Percentiles rank a stretch among this genome's conserved stretches.
Evolutionary conservation across 345 rosid genomes (phyloP).

Genomic region (Draba incana): DNA sequence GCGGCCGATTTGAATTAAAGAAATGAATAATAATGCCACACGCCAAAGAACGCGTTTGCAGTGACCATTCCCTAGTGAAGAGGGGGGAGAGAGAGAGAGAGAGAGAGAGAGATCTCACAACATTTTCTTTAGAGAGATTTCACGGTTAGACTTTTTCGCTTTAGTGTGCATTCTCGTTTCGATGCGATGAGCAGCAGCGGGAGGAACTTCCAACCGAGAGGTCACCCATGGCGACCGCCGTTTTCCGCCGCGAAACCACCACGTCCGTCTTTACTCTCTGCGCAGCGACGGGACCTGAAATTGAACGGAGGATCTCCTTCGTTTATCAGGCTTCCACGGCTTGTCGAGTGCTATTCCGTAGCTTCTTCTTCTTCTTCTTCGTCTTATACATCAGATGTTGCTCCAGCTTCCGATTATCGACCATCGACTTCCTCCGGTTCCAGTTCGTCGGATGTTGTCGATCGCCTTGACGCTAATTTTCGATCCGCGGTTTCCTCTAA

Average conservation of each 20-base stretch:
- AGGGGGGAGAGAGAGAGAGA: no score
- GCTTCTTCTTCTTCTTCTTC: not conserved
- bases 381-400: no score
- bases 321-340: constrained; percentile 5
- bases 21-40: no score
- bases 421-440: not conserved
- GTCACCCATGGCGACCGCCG: not conserved
- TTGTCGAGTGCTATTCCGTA: not conserved
- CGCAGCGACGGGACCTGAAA: not conserved
- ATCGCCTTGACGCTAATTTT: no score
- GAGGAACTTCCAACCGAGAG: not conserved
- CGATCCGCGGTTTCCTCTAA: no score
- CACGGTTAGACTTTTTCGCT: no score
- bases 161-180: no score
- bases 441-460: not conserved
- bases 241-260: not conserved
- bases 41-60: no score
- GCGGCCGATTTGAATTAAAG: no score
- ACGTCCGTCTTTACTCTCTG: not conserved
- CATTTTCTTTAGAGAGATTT: no score
- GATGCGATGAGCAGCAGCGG: constrained; percentile 21
- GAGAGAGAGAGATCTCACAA: no score
- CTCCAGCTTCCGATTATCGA: not conserved
- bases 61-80: no score
- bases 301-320: constrained; percentile 2